Evolutionary conservation across 1,284 basidiomycete genomes (phyloP), one percentile per base, ranked within the genome.

Genomic region (Gomphus bonarii): DNA sequence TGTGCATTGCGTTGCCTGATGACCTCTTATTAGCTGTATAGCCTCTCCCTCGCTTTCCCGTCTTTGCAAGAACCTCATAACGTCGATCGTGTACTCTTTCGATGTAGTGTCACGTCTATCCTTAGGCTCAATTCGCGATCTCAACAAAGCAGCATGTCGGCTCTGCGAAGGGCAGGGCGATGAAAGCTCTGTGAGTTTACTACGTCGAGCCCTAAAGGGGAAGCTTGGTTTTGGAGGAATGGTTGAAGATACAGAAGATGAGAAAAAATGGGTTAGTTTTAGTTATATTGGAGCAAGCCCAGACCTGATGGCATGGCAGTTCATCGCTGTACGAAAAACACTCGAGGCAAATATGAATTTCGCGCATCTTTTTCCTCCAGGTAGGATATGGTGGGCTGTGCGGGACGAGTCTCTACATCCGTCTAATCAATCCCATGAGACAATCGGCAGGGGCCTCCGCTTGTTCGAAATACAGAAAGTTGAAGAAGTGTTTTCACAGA

Each of bases 341-440:
- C 75, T 92, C 0, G 88, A 91, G 67, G 89, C 88, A 28, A 91
- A 88, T 61, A 91, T 92, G 89, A 79, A 81, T 54, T 80, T 78
- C 71, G 73, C 81, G 7, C 78, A 84, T 63, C 76, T 90, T 64
- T 91, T 80, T 63, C 90, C 90, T 3, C 85, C 89, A 0, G 90
- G 90, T 1, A 78, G 84, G 6, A 81, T 91, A 10, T 73, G 89
- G 36, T 91, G 88, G 84, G 85, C 84, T 4, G 73, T 91, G 64
- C 77, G 83, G 55, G 79, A 86, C 55, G 77, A 77, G 31, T 84
- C 88, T 65, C 66, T 87, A 28, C 77, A 81, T 60, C 76, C 76
- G 7, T 71, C 77, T 2, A 78, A 81, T 65, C 74, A 74, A 43
- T 59, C 65, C 22, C 61, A 46, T 16, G 51, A 67, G 14, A 73